These are phyloP conservation scores for Inga leiocalycina DNA, from an alignment of 306 rosid species.

Conservation along the genomic window DNA sequence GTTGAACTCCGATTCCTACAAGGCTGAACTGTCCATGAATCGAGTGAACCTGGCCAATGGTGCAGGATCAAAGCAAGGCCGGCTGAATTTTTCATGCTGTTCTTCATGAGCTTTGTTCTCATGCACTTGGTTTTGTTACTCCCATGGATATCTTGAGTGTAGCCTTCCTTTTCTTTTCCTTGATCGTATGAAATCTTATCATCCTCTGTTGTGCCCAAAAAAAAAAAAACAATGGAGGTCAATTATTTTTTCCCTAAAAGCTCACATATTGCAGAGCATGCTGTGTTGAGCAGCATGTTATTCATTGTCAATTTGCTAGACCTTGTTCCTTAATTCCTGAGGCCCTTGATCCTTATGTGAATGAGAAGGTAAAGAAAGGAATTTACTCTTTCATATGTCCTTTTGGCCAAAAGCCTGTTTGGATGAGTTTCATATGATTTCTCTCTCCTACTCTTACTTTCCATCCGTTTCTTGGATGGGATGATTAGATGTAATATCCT, in stretches of 20 bases:
- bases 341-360: not conserved
- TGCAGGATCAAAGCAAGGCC: constrained; percentile 55
- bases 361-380: not conserved
- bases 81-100: constrained; percentile 67
- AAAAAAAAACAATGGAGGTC: not conserved
- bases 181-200: not conserved
- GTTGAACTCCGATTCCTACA: constrained; percentile 78
- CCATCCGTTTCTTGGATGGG: not conserved
- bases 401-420: not conserved
- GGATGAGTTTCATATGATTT: not conserved
- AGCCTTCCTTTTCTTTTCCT: constrained; percentile 6
- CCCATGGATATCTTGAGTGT: constrained; percentile 31
- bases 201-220: not conserved
- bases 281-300: not conserved
- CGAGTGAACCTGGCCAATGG: constrained; percentile 72
- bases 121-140: constrained; percentile 23
- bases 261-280: not conserved
- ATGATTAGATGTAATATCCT: not conserved
- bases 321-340: not conserved
- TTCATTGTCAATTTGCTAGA: not conserved
- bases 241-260: not conserved
- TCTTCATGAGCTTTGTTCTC: constrained; percentile 46
- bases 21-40: constrained; percentile 80
- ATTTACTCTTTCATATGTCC: not conserved
- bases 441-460: not conserved